Percentiles rank a stretch among this genome's conserved stretches.
Evolutionary conservation across 345 rosid species (phyloP).

Genomic region (Populus alba): DNA sequence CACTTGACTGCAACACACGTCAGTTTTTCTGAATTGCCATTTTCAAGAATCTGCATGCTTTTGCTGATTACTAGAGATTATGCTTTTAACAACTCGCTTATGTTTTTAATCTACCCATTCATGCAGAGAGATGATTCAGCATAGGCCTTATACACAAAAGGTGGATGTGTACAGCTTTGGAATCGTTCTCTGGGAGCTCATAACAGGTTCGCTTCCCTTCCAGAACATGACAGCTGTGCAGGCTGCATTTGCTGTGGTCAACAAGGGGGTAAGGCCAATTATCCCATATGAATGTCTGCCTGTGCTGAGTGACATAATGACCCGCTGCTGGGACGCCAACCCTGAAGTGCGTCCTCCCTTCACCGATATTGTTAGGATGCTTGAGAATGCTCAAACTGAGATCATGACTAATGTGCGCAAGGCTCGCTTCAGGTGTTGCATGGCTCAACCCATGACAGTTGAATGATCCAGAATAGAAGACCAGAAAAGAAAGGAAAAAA

Average conservation of each 20-base stretch:
- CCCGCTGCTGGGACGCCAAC: constrained; percentile 30
- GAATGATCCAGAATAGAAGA: constrained; percentile 16
- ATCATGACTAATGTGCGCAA: constrained; percentile 30
- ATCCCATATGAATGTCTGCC: constrained; percentile 31
- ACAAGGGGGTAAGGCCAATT: constrained; percentile 28
- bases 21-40: neutral
- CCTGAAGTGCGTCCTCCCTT: constrained; percentile 31
- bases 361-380: constrained; percentile 26
- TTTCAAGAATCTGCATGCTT: neutral
- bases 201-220: constrained; percentile 30
- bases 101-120: neutral
- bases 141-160: constrained; percentile 30
- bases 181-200: constrained; percentile 33
- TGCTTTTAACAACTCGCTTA: neutral
- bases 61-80: neutral
- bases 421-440: constrained; percentile 34
- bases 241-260: constrained; percentile 36
- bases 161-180: constrained; percentile 36
- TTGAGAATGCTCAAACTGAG: constrained; percentile 28
- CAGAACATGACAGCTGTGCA: constrained; percentile 35
- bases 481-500: neutral
- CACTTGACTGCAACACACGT: neutral
- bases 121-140: constrained; percentile 35
- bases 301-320: constrained; percentile 26
- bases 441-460: constrained; percentile 29